These are phyloP conservation scores for Vigna reflexopilosa DNA, from an alignment of 306 rosid genomes.

Conservation along the genomic window DNA sequence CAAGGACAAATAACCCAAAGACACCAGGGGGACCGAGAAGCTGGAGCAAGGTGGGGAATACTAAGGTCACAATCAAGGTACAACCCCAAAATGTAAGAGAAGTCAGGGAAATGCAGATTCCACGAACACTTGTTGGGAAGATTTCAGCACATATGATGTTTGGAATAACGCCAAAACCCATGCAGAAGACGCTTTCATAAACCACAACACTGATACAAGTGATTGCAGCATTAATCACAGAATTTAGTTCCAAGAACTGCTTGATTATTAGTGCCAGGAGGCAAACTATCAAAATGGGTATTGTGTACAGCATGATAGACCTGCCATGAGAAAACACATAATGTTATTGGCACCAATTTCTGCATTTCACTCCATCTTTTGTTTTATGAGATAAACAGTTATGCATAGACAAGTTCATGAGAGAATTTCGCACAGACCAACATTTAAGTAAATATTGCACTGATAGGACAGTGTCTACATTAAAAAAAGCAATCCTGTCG, in stretches of 20 bases:
- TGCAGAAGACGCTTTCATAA: slow-evolving; percentile 69
- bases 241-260: slow-evolving; percentile 46
- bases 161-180: slow-evolving; percentile 73
- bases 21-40: slow-evolving; percentile 66
- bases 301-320: slow-evolving; percentile 66
- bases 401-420: background rate
- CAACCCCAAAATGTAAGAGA: slow-evolving; percentile 71
- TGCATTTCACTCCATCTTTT: slow-evolving; percentile 8
- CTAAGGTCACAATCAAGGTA: slow-evolving; percentile 61
- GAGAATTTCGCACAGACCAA: background rate
- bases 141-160: slow-evolving; percentile 74
- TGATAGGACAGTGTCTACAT: background rate
- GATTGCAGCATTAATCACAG: slow-evolving; percentile 55
- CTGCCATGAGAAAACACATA: slow-evolving; percentile 48
- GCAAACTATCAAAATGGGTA: slow-evolving; percentile 63
- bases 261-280: slow-evolving; percentile 60
- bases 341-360: slow-evolving; percentile 25
- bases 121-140: slow-evolving; percentile 71
- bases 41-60: slow-evolving; percentile 61
- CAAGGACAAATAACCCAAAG: slow-evolving; percentile 58
- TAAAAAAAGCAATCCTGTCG: background rate
- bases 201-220: slow-evolving; percentile 56
- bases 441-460: slow-evolving; percentile 11
- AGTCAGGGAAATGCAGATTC: slow-evolving; percentile 71
- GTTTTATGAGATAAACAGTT: slow-evolving; percentile 20